Base-by-base conservation (phyloP, 768 basidiomycete genomes). In the Boletus reticuloceps region DNA sequence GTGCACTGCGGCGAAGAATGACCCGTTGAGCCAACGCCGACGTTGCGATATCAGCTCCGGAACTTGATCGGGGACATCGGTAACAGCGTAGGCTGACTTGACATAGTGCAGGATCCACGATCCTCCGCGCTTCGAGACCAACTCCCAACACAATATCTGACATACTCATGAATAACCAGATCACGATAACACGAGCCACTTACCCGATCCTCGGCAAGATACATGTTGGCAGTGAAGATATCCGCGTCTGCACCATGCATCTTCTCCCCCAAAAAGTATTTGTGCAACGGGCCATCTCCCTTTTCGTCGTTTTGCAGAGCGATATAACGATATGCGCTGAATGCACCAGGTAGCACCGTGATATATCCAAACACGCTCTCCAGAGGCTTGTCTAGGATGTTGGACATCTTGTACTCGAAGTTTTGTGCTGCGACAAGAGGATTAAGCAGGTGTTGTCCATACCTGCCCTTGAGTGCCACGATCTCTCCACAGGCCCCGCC, bases 401-500 rank as follows among this genome's bases (percentile, higher is more conserved):
- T 95, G 32, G 83, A 85, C 86, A 92, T 91, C 79, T 94, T 94
- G 71, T 95, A 94, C 72, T 94, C 91, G 58, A 94, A 95, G 65
- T 95, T 94, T 75, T 95, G 93, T 12, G 92, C 90, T 6, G 92
- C 92, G 8, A 94, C 88, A 5, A 91, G 75, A 0, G 94, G 93
- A 64, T 96, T 96, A 53, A 95, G 60, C 37, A 97, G 75, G 66
- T 91, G 85, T 61, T 76, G 72, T 29, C 90, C 86, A 58, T 81
- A 93, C 73, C 84, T 88, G 34, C 94, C 94, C 72, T 95, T 96
- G 54, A 93, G 77, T 13, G 91, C 90, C 12, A 95, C 91, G 54
- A 96, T 95, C 76, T 96, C 94, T n/a, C 94, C 94, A 64, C 94
- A 97, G 17, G 94, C 94, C 16, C 94, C 91, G 1, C 89, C 91